Evolutionary conservation across 768 basidiomycete species (phyloP).

Genomic region (Leucogyrophana mollusca): DNA sequence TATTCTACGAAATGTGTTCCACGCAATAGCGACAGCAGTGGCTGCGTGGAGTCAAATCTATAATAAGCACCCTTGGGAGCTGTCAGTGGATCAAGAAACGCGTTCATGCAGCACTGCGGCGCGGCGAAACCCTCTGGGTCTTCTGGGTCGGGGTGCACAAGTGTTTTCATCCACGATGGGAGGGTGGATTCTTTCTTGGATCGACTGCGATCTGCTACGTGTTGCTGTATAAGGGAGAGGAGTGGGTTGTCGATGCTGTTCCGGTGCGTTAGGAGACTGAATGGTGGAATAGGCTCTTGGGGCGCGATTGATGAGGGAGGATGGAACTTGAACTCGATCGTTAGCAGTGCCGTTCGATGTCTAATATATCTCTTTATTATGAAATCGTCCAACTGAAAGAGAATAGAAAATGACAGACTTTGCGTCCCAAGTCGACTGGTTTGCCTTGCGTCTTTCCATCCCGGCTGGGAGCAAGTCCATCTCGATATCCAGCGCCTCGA

Average conservation of each 20-base stretch:
- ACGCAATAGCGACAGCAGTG: slow-evolving; percentile 48
- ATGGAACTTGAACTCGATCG: slow-evolving; percentile 71
- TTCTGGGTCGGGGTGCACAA: slow-evolving; percentile 52
- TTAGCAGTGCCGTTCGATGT: slow-evolving; percentile 64
- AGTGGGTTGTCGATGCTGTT: slow-evolving; percentile 52
- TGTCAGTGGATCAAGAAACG: slow-evolving; percentile 32
- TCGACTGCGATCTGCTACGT: slow-evolving; percentile 33
- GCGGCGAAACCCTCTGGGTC: slow-evolving; percentile 53
- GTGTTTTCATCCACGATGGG: slow-evolving; percentile 56
- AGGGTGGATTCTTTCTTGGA: slow-evolving; percentile 43
- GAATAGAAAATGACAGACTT: too few species aligned
- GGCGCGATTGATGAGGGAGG: slow-evolving; percentile 40
- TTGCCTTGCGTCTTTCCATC: slow-evolving; percentile 75
- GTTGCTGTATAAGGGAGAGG: slow-evolving; percentile 45
- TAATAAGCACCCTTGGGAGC: slow-evolving; percentile 38
- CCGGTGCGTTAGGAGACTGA: slow-evolving; percentile 62
- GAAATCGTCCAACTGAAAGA: neutral
- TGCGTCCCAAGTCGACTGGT: slow-evolving; percentile 82
- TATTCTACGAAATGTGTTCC: slow-evolving; percentile 78
- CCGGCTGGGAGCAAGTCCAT: slow-evolving; percentile 77
- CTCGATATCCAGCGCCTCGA: slow-evolving; percentile 66
- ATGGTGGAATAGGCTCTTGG: slow-evolving; percentile 38
- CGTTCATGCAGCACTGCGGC: slow-evolving; percentile 62
- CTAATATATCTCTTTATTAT: slow-evolving; percentile 46
- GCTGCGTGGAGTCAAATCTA: slow-evolving; percentile 49